Conservation (phyloP, 2,329 filamentous ascomycete species). For the Aspergillus ustus region DNA sequence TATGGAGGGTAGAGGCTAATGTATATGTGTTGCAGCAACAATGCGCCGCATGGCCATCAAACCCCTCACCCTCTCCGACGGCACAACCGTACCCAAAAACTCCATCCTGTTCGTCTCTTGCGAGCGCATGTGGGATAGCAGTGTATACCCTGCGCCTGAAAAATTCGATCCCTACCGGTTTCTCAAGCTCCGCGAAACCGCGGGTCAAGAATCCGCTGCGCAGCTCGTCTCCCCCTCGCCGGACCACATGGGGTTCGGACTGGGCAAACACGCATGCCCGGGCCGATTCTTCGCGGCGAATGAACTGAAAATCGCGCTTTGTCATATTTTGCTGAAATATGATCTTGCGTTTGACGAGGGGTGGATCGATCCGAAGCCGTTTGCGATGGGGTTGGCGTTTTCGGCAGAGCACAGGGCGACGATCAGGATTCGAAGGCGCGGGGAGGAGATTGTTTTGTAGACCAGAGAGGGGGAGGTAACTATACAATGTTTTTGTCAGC, state of each 20-base stretch:
- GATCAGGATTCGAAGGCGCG: background rate
- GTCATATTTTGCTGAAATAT: conserved; percentile 55
- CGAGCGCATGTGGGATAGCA: conserved; percentile 14
- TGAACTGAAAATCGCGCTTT: conserved; percentile 58
- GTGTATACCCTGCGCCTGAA: conserved; percentile 5
- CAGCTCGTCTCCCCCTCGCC: conserved; percentile 19
- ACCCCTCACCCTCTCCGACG: conserved; percentile 19
- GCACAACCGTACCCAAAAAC: conserved; percentile 14
- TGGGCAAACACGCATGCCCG: conserved; percentile 43
- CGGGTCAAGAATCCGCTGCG: conserved; percentile 11
- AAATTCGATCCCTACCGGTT: conserved; percentile 21
- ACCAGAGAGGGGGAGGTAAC: too few relatives aligned
- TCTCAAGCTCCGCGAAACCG: conserved; percentile 6
- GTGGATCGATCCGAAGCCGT: background rate
- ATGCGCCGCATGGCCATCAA: conserved; percentile 2
- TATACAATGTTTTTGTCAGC: too few relatives aligned
- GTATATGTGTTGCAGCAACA: background rate
- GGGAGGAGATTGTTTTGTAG: conserved; percentile 1
- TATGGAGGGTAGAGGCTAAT: background rate
- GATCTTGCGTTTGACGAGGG: conserved; percentile 40
- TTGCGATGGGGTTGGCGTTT: background rate
- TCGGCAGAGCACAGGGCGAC: background rate
- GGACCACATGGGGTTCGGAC: conserved; percentile 32
- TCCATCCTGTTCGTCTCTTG: conserved; percentile 7
- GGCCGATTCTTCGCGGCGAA: conserved; percentile 59